phyloP scores from a whole-genome alignment of 805 yeast genomes.

The Candida piceae region DNA sequence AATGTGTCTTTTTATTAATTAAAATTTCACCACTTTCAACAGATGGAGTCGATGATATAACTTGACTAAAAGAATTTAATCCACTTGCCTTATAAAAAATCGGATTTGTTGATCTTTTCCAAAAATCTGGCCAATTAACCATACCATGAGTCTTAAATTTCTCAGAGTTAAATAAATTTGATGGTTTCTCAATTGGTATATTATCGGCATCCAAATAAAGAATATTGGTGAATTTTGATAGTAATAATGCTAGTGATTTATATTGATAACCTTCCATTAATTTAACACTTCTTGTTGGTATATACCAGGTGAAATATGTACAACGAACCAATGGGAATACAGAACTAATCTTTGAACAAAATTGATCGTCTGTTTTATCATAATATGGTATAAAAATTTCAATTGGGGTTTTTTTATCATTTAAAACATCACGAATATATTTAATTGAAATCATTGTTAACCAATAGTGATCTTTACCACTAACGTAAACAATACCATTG shows the following conservation, averaged over 20 bases:
- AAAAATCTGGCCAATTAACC: constrained; percentile 62
- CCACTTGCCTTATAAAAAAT: constrained; percentile 44
- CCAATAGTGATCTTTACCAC: constrained; percentile 27
- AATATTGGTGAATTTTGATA: constrained; percentile 41
- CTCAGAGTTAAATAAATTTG: constrained; percentile 39
- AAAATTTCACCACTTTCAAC: constrained; percentile 69
- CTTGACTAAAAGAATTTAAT: constrained; percentile 29
- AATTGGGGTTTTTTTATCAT: constrained; percentile 33
- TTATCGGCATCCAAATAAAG: constrained; percentile 47
- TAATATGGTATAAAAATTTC: constrained; percentile 44
- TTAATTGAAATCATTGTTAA: constrained; percentile 28
- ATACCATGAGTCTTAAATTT: constrained; percentile 41
- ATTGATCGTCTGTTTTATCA: constrained; percentile 36
- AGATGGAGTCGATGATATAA: constrained; percentile 44
- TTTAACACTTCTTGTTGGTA: constrained; percentile 20
- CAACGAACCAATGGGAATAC: constrained; percentile 36
- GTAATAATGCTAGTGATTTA: constrained; percentile 44
- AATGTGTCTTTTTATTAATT: constrained; percentile 54
- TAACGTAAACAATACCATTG: constrained; percentile 28
- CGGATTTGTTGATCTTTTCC: constrained; percentile 63
- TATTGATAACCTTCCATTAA: constrained; percentile 40
- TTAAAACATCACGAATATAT: constrained; percentile 23
- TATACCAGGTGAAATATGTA: constrained; percentile 34
- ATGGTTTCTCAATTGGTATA: constrained; percentile 35
- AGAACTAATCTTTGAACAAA: constrained; percentile 39